Conservation (phyloP, 2,329 filamentous ascomycete species). For the Colletotrichum camelliae region DNA sequence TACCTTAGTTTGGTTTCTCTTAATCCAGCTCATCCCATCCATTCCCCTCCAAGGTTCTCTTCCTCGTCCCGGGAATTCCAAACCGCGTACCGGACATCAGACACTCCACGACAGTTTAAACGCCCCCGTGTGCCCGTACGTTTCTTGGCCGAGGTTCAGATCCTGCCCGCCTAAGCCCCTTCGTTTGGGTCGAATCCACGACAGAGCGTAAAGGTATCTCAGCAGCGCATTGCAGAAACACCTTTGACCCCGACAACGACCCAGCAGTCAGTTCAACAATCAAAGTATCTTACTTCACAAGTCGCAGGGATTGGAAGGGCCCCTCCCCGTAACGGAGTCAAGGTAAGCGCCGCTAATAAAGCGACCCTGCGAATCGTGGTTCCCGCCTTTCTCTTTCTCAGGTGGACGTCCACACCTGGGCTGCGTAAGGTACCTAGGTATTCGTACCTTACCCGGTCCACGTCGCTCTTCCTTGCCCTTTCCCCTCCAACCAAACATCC, state of each 20-base stretch:
- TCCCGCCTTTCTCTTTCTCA: background rate
- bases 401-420: background rate
- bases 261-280: background rate
- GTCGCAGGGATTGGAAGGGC: background rate
- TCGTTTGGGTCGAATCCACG: background rate
- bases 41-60: background rate
- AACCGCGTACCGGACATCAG: background rate
- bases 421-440: background rate
- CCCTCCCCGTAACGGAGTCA: background rate
- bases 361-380: slow-evolving; percentile 16
- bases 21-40: background rate
- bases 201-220: background rate
- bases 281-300: background rate
- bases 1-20: background rate
- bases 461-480: background rate
- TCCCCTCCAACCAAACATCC: slow-evolving; percentile 3
- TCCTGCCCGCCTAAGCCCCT: background rate
- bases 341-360: slow-evolving; percentile 18
- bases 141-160: slow-evolving; percentile 6
- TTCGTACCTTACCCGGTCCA: background rate
- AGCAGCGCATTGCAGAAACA: background rate
- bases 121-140: background rate
- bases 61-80: background rate
- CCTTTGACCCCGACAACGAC: background rate
- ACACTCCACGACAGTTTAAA: background rate